Conservation (phyloP, 2,329 filamentous ascomycete species). For the Stachybotrys echinatus region DNA sequence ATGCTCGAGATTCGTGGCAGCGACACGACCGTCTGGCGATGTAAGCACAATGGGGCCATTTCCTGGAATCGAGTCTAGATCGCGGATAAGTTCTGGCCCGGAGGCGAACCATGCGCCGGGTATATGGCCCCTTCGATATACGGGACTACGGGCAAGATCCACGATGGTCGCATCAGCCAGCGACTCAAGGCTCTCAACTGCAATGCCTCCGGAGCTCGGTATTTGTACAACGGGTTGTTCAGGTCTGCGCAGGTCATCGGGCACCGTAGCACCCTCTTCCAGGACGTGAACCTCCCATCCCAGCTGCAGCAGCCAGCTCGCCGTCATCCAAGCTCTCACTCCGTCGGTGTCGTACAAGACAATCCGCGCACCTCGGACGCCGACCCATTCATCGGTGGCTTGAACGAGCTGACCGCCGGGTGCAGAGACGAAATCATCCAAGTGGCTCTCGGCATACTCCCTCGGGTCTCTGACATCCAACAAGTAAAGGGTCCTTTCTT, state of each 20-base stretch:
- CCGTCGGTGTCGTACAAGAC: slow-evolving; percentile 21
- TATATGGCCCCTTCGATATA: slow-evolving; percentile 22
- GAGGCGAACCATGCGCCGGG: slow-evolving; percentile 22
- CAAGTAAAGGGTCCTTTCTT: slow-evolving; percentile 17
- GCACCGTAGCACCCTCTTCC: slow-evolving; percentile 8
- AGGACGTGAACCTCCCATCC: slow-evolving; percentile 24
- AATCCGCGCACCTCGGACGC: slow-evolving; percentile 20
- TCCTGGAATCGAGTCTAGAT: slow-evolving; percentile 10
- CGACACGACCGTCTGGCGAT: slow-evolving; percentile 9
- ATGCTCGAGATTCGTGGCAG: slow-evolving; percentile 7
- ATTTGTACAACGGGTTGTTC: slow-evolving; percentile 1
- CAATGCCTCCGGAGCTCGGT: slow-evolving; percentile 3
- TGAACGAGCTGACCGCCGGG: slow-evolving; percentile 24
- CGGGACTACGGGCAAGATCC: slow-evolving; percentile 21
- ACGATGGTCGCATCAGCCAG: slow-evolving; percentile 13
- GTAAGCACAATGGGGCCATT: slow-evolving; percentile 18
- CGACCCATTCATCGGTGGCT: slow-evolving; percentile 24
- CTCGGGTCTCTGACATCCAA: slow-evolving; percentile 22
- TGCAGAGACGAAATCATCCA: slow-evolving; percentile 18
- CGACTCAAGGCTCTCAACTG: slow-evolving; percentile 6
- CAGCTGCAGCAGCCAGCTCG: slow-evolving; percentile 22
- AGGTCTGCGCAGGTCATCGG: slow-evolving; percentile 3
- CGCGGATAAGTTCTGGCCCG: slow-evolving; percentile 21
- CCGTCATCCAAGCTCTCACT: slow-evolving; percentile 21
- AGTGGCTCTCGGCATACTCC: slow-evolving; percentile 18